Evolutionary conservation across 192 early-diverging fungal genomes (phyloP).

Genomic region (Haplosporangium gracile): DNA sequence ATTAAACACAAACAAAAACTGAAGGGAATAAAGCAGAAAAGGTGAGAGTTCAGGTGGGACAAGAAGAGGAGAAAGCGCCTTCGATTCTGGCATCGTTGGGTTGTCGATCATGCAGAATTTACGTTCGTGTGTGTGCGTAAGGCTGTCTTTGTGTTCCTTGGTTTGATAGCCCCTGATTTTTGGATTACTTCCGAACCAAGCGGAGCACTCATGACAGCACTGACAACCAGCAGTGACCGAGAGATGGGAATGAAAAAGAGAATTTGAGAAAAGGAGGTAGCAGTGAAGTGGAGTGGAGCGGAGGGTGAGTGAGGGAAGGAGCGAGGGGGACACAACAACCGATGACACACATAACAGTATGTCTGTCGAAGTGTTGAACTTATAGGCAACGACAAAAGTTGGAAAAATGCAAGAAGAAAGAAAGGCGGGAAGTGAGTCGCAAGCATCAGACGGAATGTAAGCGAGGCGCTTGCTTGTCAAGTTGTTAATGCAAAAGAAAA

Average conservation of each 20-base stretch:
- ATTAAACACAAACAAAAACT: not conserved
- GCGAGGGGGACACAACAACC: no score
- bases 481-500: no score
- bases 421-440: not conserved
- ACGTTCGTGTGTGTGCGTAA: not conserved
- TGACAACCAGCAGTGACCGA: not conserved
- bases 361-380: not conserved
- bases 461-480: no score
- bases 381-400: not conserved
- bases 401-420: not conserved
- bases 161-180: not conserved
- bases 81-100: not conserved
- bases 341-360: not conserved
- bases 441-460: not conserved
- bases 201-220: not conserved
- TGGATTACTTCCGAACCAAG: not conserved
- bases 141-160: not conserved
- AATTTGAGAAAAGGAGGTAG: not conserved
- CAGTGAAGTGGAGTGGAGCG: not conserved
- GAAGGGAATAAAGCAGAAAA: not conserved
- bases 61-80: not conserved
- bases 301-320: not conserved
- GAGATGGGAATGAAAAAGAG: not conserved
- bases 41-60: not conserved
- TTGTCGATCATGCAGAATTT: not conserved